Base-by-base conservation (phyloP, 371 early-diverging fungal species). In the Mucor irregularis region DNA sequence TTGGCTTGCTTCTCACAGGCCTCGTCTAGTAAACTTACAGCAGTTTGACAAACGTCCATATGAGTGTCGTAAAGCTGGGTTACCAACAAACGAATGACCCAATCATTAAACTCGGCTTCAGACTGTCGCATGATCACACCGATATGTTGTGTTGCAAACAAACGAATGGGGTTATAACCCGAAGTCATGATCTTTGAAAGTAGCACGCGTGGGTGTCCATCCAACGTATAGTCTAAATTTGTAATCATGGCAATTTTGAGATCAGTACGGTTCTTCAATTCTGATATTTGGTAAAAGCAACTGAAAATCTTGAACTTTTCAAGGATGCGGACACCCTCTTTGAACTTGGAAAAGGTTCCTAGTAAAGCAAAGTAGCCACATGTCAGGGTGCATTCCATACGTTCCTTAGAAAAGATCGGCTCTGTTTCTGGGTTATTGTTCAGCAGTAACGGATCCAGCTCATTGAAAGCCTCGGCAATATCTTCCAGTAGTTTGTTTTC, bases 41-140 rank as follows among this genome's bases (percentile, higher is more conserved):
- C 92, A 62, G 82, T 79, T 48, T 90, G 86, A 52, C 85, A 80
- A 2, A 94, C 88, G 43, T 89, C 90, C 55, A 83, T 49, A 6
- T 86, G 76, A 3, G 92, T 90, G 64, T 93, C 93, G 61, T 91
- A 93, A 0, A 93, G 70, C 81, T 92, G 93, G 0, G 89, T 89
- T 10, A 88, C 85, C 13, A 93, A 57, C 10, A 91, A 56, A 25
- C 82, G 78, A 59, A 90, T 87, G 9, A 83, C 88, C 95, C 95
- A 94, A 40, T 84, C 87, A 44, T 76, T 81, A 43, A 84, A 90
- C 19, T 85, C 87, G 24, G 76, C 69, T 42, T 74, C 76, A 4
- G 80, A 77, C 21, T 66, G 81, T 24, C 84, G 77, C 53, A 90
- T 70, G 9, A 92, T 78, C 1, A 71, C 67, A 9, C 90, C 84